A percentile compares a stretch with the other conserved stretches of the same genome.
These are phyloP conservation scores for Davidsoniella neocaledoniae DNA, from an alignment of 2,329 filamentous ascomycete genomes.

Conservation along the genomic window DNA sequence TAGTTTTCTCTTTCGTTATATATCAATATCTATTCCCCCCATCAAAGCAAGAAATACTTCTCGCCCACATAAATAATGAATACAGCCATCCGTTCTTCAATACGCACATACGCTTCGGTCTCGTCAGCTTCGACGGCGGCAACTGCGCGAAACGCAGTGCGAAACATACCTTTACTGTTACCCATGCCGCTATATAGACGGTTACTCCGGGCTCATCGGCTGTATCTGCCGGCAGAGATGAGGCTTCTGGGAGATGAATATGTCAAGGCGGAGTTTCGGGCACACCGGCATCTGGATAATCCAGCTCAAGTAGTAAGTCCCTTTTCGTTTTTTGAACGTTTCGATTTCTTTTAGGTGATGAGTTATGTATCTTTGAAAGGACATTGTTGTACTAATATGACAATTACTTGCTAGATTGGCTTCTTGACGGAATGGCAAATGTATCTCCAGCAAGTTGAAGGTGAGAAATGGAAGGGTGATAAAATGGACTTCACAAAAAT, in stretches of 20 bases:
- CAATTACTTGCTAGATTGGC: conserved; percentile 48
- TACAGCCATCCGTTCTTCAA: no score
- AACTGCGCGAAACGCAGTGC: background rate
- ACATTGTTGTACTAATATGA: background rate
- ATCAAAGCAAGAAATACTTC: no score
- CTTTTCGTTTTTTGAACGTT: background rate
- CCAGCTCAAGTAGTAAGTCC: conserved; percentile 67
- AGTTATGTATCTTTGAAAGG: background rate
- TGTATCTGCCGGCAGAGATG: conserved; percentile 55
- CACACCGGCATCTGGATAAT: conserved; percentile 71
- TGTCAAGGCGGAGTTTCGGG: conserved; percentile 79
- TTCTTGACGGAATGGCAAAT: conserved; percentile 95
- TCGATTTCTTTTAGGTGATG: background rate
- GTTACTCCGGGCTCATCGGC: conserved; percentile 71
- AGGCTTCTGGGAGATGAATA: conserved; percentile 81
- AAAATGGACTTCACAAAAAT: conserved; percentile 17
- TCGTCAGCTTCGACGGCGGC: no score
- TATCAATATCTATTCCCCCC: no score
- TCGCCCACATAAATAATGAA: no score
- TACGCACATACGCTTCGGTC: no score
- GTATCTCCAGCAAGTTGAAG: conserved; percentile 85
- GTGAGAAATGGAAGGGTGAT: conserved; percentile 59
- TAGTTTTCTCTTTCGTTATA: no score
- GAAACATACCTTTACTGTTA: conserved; percentile 42
- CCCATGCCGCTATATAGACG: conserved; percentile 82